phyloP scores from a whole-genome alignment of 2,329 filamentous ascomycete genomes.

The Trichoderma sp. region DNA sequence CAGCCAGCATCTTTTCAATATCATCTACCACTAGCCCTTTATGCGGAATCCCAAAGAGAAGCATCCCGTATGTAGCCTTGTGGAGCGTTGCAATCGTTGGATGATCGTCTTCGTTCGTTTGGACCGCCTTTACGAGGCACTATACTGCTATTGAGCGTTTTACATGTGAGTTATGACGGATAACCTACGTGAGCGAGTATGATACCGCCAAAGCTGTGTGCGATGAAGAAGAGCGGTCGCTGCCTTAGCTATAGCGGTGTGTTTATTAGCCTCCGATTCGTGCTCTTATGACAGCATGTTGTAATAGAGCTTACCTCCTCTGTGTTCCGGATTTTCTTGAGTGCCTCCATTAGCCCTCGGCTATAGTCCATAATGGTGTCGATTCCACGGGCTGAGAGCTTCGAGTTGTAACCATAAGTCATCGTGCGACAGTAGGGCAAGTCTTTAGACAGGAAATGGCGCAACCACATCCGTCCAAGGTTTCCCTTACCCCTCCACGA shows the following conservation, averaged over 20 bases:
- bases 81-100: not conserved
- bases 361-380: not conserved
- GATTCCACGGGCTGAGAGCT: not conserved
- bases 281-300: not conserved
- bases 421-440: not conserved
- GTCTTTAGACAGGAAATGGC: not conserved
- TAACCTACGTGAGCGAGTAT: not conserved
- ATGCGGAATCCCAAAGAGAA: not conserved
- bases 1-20: not conserved
- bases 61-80: not conserved
- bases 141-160: not conserved
- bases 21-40: not conserved
- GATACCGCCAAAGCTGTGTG: not conserved
- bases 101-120: not conserved
- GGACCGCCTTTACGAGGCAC: not conserved
- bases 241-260: not conserved
- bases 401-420: not conserved
- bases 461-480: not conserved
- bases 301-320: not conserved
- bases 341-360: not conserved
- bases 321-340: not conserved
- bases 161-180: not conserved
- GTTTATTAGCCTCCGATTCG: not conserved
- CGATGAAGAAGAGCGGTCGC: not conserved
- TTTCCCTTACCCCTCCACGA: not conserved